Conservation (phyloP, 2,329 filamentous ascomycete species). For the Trichoderma arundinaceum region DNA sequence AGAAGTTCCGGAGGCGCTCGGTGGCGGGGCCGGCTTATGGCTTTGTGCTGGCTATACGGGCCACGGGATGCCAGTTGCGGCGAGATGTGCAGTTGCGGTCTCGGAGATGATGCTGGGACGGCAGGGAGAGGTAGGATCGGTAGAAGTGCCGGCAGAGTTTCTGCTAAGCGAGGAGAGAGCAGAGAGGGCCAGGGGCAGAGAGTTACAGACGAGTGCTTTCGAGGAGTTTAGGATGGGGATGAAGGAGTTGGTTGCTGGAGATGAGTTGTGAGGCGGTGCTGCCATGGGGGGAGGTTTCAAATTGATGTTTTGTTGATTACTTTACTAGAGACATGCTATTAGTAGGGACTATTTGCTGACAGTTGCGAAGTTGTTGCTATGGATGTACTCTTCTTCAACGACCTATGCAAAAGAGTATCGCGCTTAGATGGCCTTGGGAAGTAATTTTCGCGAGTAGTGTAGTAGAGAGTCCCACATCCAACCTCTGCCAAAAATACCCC, state of each 20-base stretch:
- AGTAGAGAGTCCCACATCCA: no score
- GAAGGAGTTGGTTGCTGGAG: neutral
- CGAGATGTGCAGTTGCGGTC: conserved; percentile 67
- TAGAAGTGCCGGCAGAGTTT: conserved; percentile 54
- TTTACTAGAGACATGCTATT: no score
- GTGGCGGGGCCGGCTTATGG: conserved; percentile 61
- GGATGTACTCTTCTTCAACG: no score
- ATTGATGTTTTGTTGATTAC: no score
- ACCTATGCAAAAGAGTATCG: no score
- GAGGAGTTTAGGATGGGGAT: conserved; percentile 15
- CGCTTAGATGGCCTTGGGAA: no score
- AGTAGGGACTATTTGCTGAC: no score
- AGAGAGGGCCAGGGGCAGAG: conserved; percentile 34
- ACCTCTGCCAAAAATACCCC: no score
- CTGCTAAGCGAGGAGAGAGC: conserved; percentile 45
- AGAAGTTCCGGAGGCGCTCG: conserved; percentile 58
- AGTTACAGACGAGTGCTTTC: conserved; percentile 33
- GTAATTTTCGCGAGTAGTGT: no score
- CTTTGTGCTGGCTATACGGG: conserved; percentile 71
- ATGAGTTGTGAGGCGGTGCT: no score
- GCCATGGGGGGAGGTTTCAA: no score
- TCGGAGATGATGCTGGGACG: conserved; percentile 62
- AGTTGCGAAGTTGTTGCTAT: no score
- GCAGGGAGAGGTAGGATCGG: conserved; percentile 41
- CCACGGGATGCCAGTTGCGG: conserved; percentile 78